These are phyloP conservation scores for Balansia obtecta DNA, from an alignment of 2,329 filamentous ascomycete genomes.

Conservation along the genomic window DNA sequence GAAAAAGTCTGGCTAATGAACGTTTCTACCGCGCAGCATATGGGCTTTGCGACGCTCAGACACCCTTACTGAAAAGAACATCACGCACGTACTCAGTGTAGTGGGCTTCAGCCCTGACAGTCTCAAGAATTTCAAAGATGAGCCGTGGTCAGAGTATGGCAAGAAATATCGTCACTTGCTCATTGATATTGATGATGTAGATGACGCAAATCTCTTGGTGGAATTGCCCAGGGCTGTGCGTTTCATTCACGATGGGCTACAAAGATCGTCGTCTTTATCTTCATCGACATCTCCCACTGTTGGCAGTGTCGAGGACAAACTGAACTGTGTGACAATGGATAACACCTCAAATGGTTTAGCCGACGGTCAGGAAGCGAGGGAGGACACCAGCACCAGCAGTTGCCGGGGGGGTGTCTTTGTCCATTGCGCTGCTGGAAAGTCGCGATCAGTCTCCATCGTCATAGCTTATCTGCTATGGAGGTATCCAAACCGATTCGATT, in stretches of 20 bases:
- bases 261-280: conserved; percentile 4
- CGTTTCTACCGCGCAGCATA: conserved; percentile 40
- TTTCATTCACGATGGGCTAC: conserved; percentile 71
- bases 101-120: conserved; percentile 38
- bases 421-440: conserved; percentile 89
- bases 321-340: not conserved
- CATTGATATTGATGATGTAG: conserved; percentile 82
- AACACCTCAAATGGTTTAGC: not conserved
- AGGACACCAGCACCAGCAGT: conserved; percentile 5
- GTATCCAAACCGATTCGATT: conserved; percentile 40
- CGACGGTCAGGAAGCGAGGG: not conserved
- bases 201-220: conserved; percentile 74
- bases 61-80: conserved; percentile 56
- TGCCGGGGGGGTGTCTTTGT: conserved; percentile 37
- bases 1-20: not conserved
- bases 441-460: conserved; percentile 73
- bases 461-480: conserved; percentile 75
- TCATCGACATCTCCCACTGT: not conserved
- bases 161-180: conserved; percentile 58
- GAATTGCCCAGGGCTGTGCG: conserved; percentile 66
- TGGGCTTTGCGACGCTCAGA: conserved; percentile 65
- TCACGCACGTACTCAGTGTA: conserved; percentile 87
- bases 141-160: conserved; percentile 34
- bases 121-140: conserved; percentile 33
- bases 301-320: not conserved